Evolutionary conservation across 2,329 filamentous ascomycete genomes (phyloP).

Genomic region (Diaporthe ilicicola): DNA sequence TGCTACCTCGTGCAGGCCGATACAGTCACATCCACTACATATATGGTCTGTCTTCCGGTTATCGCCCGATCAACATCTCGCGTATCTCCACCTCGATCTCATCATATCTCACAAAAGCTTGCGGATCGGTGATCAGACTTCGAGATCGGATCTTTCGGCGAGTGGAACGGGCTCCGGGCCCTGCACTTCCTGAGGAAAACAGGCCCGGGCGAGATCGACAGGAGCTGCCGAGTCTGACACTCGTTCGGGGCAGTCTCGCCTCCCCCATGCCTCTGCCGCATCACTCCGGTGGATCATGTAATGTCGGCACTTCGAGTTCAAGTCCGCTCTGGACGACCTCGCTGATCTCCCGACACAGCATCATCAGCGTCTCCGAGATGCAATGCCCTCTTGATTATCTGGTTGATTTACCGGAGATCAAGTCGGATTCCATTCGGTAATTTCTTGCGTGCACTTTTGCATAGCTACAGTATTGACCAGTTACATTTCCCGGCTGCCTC

Average conservation of each 20-base stretch:
- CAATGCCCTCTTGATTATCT: not conserved
- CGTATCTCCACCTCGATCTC: conserved; percentile 2
- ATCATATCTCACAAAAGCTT: not conserved
- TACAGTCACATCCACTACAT: not conserved
- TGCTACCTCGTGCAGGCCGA: conserved; percentile 1
- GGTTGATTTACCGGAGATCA: not conserved
- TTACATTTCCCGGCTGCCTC: not conserved
- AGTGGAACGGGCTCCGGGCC: not conserved
- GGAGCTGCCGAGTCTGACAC: not conserved
- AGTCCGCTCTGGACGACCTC: not conserved
- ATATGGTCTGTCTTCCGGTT: not conserved
- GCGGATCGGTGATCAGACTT: conserved; percentile 1
- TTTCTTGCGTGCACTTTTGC: no score
- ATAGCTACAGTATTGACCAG: not conserved
- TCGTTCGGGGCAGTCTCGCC: not conserved
- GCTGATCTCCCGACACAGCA: not conserved
- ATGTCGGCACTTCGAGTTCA: not conserved
- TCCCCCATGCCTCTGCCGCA: not conserved
- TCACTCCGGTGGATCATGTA: not conserved
- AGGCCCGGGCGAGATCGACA: not conserved
- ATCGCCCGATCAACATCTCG: not conserved
- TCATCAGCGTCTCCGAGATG: not conserved
- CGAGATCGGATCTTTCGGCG: not conserved
- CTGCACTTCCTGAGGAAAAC: not conserved
- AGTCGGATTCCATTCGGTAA: not conserved